Evolutionary conservation across 164 flowering plant species (phyloP), one percentile per base, ranked within the genome.

Genomic region (Brasenia schreberi): DNA sequence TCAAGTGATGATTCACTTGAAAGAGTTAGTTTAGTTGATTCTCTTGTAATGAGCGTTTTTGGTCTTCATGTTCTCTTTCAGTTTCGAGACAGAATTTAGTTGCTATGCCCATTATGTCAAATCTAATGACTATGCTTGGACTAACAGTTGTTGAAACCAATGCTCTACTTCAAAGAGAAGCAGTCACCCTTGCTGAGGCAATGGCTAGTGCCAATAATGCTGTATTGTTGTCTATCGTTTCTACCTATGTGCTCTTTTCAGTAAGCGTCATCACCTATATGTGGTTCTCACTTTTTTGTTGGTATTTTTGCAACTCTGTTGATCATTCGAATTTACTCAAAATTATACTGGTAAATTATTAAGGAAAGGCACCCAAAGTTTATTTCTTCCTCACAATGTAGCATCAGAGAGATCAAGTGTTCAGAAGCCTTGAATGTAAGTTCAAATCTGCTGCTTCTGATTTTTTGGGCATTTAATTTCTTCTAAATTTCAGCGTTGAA

Each of bases 141-240:
- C 18, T 11, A 16, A 27, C 87, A 94, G 98, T 81, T 75, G 82
- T 94, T 64, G 95, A 94, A 67, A 82, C 88, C 65, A 90, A 90
- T 74, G 69, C 71, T 19, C 81, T 94, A 52, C 87, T 94, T 6
- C 75, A 83, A 69, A 83, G 79, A 72, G 96, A 91, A 73, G 74
- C 83, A 68, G 83, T 94, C 18, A 94, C 98, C 65, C 78, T 94
- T 45, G 91, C 89, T 71, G 97, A 94, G 77, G 98, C 98, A 69
- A 63, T 91, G 70, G 83, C 71, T 76, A 83, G 85, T 78, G 90
- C 93, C 66, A 83, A 89, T 71, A 84, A 77, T 81, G 97, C 93
- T 77, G 89, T 86, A 75, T 68, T 82, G 61, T 70, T 85, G 78
- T 87, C 93, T 39, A 74, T 87, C 66, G 85, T 84, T 77, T 77